Base-by-base conservation (phyloP, 345 rosid species). In the Hibiscus mutabilis region DNA sequence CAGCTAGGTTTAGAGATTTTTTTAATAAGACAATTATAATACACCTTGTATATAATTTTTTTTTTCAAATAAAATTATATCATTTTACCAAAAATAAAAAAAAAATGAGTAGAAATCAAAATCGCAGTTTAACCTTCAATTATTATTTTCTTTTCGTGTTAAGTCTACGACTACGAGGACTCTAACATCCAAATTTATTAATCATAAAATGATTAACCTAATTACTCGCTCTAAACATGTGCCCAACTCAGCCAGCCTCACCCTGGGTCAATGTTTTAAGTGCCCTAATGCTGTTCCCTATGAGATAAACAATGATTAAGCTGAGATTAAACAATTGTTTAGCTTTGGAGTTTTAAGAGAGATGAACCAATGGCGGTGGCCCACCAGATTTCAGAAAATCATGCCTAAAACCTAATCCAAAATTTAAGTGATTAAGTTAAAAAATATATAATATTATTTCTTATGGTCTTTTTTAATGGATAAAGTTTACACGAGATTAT, bases 221-320 rank as follows among this genome's bases (percentile, higher is more conserved):
- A 27, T 22, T 53, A 18, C 3, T 60, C 18, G 5, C 46, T 33
- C 31, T 18, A 62, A 62, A 62, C 66, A 62, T 47, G 24, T 62
- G 66, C 25, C 46, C 27, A 9, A 62, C 15, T 62, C 53, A 49
- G 19, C 18, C 53, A 15, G 19, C 15, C 6, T 49, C 22, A 3
- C 47, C 46, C 0, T 62, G 66, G 7, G 25, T 62, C 66, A 62
- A 35, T 33, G 24, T 33, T 62, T 62, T 15, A 59, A 31, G 66
- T 58, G 66, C 64, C 18, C 24, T 42, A 58, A 40, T 70, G 31
- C 14, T 58, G 73, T 70, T 57, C 51, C 73, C 73, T 37, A 16
- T 58, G 56, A 40, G 66, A 22, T 70, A 21, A 70, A 70, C 66
- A 70, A 58, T 58, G 56, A 58, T 40, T 37, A 57, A 58, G 0